Conservation (phyloP, 2,329 filamentous ascomycete species). For the Hypoxylon sp. region DNA sequence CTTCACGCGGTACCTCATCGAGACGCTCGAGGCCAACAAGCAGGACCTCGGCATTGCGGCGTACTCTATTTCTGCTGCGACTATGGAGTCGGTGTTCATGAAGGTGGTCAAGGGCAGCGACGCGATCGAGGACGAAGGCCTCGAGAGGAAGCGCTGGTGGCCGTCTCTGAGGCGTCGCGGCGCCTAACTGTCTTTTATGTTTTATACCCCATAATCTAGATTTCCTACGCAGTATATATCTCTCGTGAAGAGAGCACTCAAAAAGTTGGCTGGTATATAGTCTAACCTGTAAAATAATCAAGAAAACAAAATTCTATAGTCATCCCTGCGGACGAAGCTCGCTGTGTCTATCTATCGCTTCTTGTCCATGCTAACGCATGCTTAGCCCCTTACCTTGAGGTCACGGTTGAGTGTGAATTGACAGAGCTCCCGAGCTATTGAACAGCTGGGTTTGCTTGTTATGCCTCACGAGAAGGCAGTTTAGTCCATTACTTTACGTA, state of each 20-base stretch:
- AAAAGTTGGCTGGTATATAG: too few species aligned
- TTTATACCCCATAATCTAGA: neutral
- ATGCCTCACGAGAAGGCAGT: neutral
- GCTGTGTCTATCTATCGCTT: too few species aligned
- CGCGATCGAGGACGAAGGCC: constrained; percentile 60
- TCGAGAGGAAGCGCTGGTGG: constrained; percentile 35
- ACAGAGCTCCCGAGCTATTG: neutral
- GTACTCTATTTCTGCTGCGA: constrained; percentile 71
- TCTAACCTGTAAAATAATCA: too few species aligned
- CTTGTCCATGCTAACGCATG: too few species aligned
- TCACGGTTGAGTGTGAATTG: too few species aligned
- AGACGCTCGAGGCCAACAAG: constrained; percentile 64
- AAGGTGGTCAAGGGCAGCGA: constrained; percentile 70
- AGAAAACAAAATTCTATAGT: too few species aligned
- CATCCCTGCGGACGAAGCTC: too few species aligned
- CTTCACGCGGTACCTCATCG: constrained; percentile 45
- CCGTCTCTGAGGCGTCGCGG: neutral
- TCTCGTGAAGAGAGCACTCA: too few species aligned
- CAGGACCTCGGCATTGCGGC: constrained; percentile 65
- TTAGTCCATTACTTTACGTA: neutral
- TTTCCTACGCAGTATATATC: neutral
- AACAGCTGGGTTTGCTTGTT: neutral
- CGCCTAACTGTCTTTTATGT: neutral
- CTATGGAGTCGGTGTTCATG: constrained; percentile 74
- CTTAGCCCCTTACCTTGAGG: too few species aligned